Base-by-base conservation (phyloP, 148 eudicot genomes). In the Bassia scoparia region DNA sequence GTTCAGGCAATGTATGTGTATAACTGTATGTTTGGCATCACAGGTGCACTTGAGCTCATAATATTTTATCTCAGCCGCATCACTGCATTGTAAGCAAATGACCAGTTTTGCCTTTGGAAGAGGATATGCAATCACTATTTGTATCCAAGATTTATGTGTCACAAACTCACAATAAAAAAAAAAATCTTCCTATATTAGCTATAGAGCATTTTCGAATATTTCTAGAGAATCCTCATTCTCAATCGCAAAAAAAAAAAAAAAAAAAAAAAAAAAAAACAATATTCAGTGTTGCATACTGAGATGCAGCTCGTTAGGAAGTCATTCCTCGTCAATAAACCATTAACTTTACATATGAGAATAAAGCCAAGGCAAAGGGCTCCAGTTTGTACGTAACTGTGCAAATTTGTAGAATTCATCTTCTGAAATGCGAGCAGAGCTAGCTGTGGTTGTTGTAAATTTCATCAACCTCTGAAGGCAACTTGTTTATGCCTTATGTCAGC, bases 281-380 rank as follows among this genome's bases (percentile, higher is more conserved):
- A 29, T 23, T 10, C n/a, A 26, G 16, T 23, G 18, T 70, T 67
- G 34, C 21, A 74, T 85, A 88, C 92, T 81, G 88, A 69, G 85
- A 84, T 60, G 92, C 89, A 68, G 92, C 92, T 83, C 92, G 76
- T 60, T 86, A n/a, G 85, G 74, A 88, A 86, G 78, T 88, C 92
- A 7, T 59, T 53, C 74, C 70, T 86, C n/a, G 88, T 86, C 76
- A 88, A 70, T 48, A 86, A 76, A 60, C 89, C 89, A 73, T 54
- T 88, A 16, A 72, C 82, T 79, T 81, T 69, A 58, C 86, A 63
- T 75, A 88, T 74, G 88, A 67, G 76, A 84, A 86, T 38, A 88
- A 80, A 41, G 89, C 92, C 79, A 81, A 77, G 15, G 92, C 80
- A 65, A 86, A 86, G 23, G 87, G 88, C 77, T 78, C 85, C 80